A percentile compares a stretch with the other conserved stretches of the same genome.
Conservation (phyloP, 306 rosid species). For the Vigna radiata region DNA sequence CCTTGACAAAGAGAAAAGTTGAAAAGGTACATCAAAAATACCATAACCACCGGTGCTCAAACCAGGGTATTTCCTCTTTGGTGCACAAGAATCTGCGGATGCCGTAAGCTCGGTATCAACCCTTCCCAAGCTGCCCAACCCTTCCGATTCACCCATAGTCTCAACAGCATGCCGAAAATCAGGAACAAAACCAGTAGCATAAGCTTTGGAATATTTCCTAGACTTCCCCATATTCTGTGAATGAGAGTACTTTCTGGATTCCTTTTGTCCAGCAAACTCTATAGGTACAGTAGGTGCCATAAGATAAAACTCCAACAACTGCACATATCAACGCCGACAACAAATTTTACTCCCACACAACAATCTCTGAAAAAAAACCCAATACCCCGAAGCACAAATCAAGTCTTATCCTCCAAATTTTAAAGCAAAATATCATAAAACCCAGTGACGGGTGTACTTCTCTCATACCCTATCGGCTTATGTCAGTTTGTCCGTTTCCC, state of each 20-base stretch:
- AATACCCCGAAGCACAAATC: slow-evolving; percentile 40
- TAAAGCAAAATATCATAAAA: slow-evolving; percentile 41
- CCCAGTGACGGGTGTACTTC: slow-evolving; percentile 46
- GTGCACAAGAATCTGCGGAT: slow-evolving; percentile 71
- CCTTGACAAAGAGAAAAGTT: slow-evolving; percentile 61
- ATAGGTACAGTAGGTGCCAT: slow-evolving; percentile 98
- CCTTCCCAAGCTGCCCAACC: slow-evolving; percentile 80
- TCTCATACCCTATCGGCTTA: slow-evolving; percentile 46
- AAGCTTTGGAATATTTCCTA: slow-evolving; percentile 83
- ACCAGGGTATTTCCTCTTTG: slow-evolving; percentile 64
- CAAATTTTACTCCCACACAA: slow-evolving; percentile 37
- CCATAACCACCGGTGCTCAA: slow-evolving; percentile 60
- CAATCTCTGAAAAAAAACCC: slow-evolving; percentile 33
- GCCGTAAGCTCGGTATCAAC: slow-evolving; percentile 64
- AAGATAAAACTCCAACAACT: slow-evolving; percentile 60
- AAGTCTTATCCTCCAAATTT: slow-evolving; percentile 51
- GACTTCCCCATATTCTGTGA: slow-evolving; percentile 88
- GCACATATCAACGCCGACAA: slow-evolving; percentile 76
- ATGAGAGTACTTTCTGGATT: slow-evolving; percentile 60
- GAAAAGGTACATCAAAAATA: slow-evolving; percentile 67
- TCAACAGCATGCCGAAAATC: slow-evolving; percentile 88
- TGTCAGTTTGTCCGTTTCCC: slow-evolving; percentile 4
- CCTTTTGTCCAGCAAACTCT: slow-evolving; percentile 86
- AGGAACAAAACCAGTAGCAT: slow-evolving; percentile 80
- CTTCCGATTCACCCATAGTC: slow-evolving; percentile 91